These are phyloP conservation scores for Ophiostoma populinum DNA, from an alignment of 2,329 filamentous ascomycete genomes.

Conservation along the genomic window DNA sequence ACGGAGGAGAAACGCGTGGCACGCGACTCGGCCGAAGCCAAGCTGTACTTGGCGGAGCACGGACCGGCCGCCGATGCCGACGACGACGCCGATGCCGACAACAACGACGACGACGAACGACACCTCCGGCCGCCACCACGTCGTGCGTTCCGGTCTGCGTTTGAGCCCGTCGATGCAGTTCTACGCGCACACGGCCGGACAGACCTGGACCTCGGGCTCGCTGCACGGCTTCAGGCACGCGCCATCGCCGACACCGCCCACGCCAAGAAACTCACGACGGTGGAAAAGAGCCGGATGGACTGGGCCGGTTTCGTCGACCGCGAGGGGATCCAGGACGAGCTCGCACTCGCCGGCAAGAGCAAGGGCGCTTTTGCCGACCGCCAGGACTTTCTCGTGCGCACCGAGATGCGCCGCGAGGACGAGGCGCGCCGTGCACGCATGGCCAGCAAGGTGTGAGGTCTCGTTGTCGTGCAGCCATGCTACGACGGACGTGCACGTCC, in stretches of 20 bases:
- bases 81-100: slow-evolving; percentile 14
- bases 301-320: slow-evolving; percentile 57
- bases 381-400: slow-evolving; percentile 48
- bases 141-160: slow-evolving; percentile 42
- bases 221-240: slow-evolving; percentile 28
- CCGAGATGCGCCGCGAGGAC: slow-evolving; percentile 43
- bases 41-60: slow-evolving; percentile 40
- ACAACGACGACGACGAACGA: slow-evolving; percentile 15
- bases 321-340: slow-evolving; percentile 52
- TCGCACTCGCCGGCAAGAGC: slow-evolving; percentile 45
- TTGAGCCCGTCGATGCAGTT: slow-evolving; percentile 34
- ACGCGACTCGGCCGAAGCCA: slow-evolving; percentile 47
- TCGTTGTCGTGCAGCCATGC: neutral
- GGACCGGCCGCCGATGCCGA: slow-evolving; percentile 18
- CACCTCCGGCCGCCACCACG: slow-evolving; percentile 29
- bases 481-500: neutral
- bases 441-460: slow-evolving; percentile 17
- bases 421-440: slow-evolving; percentile 38
- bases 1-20: slow-evolving; percentile 55
- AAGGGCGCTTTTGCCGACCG: slow-evolving; percentile 45
- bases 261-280: slow-evolving; percentile 50
- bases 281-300: slow-evolving; percentile 57
- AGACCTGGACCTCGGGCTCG: slow-evolving; percentile 41
- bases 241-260: slow-evolving; percentile 22
- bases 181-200: slow-evolving; percentile 39